Evolutionary conservation across 805 yeast species (phyloP).

Genomic region (Candida vaughaniae): DNA sequence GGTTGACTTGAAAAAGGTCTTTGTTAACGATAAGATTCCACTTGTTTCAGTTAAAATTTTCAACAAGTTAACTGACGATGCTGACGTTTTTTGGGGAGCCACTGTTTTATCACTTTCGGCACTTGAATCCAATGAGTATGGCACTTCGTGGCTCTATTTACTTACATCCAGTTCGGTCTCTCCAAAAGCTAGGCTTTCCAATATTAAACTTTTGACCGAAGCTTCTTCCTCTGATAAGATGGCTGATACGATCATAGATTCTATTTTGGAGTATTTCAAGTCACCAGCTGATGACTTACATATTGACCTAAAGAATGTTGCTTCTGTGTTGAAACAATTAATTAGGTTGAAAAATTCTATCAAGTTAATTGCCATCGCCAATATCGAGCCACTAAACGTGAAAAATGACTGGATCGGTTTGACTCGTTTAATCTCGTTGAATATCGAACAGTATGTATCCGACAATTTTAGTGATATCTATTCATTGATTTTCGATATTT

Average conservation of each 20-base stretch:
- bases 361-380: conserved; percentile 27
- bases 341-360: conserved; percentile 16
- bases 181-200: conserved; percentile 29
- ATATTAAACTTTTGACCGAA: conserved; percentile 23
- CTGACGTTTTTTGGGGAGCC: conserved; percentile 54
- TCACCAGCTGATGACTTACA: conserved; percentile 11
- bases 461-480: conserved; percentile 22
- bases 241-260: conserved; percentile 15
- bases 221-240: conserved; percentile 17
- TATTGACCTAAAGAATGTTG: conserved; percentile 1
- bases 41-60: conserved; percentile 49
- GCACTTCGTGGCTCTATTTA: conserved; percentile 50
- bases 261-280: conserved; percentile 30
- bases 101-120: conserved; percentile 42
- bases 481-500: background rate
- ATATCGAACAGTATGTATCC: conserved; percentile 60
- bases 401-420: conserved; percentile 77
- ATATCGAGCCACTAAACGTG: conserved; percentile 25
- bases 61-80: conserved; percentile 44
- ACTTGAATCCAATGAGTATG: conserved; percentile 26
- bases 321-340: conserved; percentile 4
- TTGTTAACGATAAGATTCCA: conserved; percentile 46
- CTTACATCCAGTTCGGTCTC: conserved; percentile 41
- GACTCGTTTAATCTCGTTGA: conserved; percentile 53
- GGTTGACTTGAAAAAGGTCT: conserved; percentile 4